Percentiles rank a stretch among this genome's conserved stretches.
These are phyloP conservation scores for Onygenales sp. DNA, from an alignment of 2,329 filamentous ascomycete species.

Conservation along the genomic window DNA sequence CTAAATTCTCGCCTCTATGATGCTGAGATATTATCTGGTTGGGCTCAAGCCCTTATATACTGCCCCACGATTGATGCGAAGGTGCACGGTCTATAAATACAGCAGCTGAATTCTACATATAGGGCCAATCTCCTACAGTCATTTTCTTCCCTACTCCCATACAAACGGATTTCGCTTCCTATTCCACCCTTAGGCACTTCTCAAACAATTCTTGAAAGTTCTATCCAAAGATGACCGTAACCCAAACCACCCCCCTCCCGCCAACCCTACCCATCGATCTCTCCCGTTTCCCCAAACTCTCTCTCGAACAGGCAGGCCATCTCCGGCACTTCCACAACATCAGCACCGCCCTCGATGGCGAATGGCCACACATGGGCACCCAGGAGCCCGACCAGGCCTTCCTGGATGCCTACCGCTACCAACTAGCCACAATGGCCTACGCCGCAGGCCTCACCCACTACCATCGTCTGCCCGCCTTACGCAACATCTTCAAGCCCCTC, in stretches of 20 bases:
- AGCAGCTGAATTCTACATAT: no score
- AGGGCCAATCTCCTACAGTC: no score
- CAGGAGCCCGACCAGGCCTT: constrained; percentile 32
- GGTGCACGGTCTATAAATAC: no score
- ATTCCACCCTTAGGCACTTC: no score
- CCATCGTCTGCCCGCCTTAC: constrained; percentile 27
- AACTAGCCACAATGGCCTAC: constrained; percentile 35
- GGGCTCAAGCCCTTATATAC: no score
- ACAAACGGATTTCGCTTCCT: no score
- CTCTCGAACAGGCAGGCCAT: constrained; percentile 16
- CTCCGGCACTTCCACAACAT: constrained; percentile 10
- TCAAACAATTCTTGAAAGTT: no score
- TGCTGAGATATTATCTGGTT: no score
- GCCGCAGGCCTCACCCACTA: constrained; percentile 29
- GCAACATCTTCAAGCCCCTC: constrained; percentile 25
- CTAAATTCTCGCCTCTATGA: no score
- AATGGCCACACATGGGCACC: constrained; percentile 8
- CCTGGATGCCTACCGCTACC: constrained; percentile 23
- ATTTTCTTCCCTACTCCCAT: no score
- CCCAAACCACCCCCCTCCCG: background rate
- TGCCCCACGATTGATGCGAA: no score
- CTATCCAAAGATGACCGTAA: no score
- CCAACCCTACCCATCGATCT: background rate
- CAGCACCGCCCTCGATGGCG: constrained; percentile 1
- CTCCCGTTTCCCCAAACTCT: constrained; percentile 10